Percentiles rank a stretch among this genome's conserved stretches.
Conservation (phyloP, 805 yeast genomes). For the Ogataea pilisensis region DNA sequence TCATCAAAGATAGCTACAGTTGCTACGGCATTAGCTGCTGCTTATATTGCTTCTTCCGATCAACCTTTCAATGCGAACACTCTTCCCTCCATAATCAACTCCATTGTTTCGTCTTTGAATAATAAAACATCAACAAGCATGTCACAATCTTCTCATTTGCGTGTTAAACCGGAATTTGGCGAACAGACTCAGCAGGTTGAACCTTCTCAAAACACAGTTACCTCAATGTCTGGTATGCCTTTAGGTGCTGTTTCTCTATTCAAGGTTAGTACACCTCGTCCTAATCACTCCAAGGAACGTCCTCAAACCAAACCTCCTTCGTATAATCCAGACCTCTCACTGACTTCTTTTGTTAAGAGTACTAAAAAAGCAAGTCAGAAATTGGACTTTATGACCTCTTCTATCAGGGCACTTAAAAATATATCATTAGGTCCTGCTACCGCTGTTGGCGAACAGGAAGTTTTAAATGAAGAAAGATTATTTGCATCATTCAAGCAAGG, state of each 20-base stretch:
- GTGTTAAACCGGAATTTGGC: background rate
- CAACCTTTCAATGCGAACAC: slow-evolving; percentile 14
- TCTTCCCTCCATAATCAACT: slow-evolving; percentile 17
- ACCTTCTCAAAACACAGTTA: slow-evolving; percentile 22
- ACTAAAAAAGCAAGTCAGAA: slow-evolving; percentile 5
- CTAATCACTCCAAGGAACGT: background rate
- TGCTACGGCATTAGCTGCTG: slow-evolving; percentile 37
- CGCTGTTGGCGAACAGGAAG: background rate
- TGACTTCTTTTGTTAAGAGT: slow-evolving; percentile 17
- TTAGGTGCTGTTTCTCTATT: slow-evolving; percentile 30
- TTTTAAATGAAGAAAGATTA: background rate
- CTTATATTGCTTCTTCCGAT: slow-evolving; percentile 29
- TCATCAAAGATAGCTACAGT: slow-evolving; percentile 26
- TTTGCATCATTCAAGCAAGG: too few species aligned
- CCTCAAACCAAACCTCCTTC: slow-evolving; percentile 16
- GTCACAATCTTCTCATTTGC: background rate
- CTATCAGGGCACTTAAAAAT: slow-evolving; percentile 4
- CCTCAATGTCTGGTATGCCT: slow-evolving; percentile 25
- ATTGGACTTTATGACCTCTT: slow-evolving; percentile 4
- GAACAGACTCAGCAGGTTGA: background rate
- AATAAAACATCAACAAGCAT: slow-evolving; percentile 3
- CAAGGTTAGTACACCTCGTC: slow-evolving; percentile 12
- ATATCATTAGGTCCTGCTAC: slow-evolving; percentile 4
- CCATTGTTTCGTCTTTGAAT: slow-evolving; percentile 16
- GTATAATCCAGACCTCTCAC: slow-evolving; percentile 17